These are phyloP conservation scores for Scheffersomyces illinoinensis DNA, from an alignment of 1,139 yeast genomes.

Conservation along the genomic window DNA sequence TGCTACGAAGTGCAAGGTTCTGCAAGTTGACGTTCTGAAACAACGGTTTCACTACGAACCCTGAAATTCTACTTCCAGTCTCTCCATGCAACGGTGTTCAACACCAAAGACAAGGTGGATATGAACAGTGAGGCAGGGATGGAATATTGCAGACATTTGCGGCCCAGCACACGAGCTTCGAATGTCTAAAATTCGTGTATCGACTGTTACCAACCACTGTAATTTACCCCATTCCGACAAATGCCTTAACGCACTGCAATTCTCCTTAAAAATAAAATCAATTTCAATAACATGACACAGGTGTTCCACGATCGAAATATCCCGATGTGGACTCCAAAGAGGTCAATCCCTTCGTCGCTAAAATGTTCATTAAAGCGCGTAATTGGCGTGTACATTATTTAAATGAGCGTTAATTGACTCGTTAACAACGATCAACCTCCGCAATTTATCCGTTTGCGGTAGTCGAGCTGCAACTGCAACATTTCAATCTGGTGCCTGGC, in stretches of 20 bases:
- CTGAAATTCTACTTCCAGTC: background rate
- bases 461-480: background rate
- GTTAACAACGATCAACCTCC: background rate
- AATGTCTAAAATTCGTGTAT: background rate
- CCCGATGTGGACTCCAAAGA: background rate
- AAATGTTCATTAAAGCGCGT: background rate
- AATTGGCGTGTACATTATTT: background rate
- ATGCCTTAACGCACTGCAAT: background rate
- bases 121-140: background rate
- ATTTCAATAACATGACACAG: background rate
- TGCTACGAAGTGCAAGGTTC: background rate
- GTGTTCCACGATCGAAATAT: background rate
- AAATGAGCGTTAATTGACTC: background rate
- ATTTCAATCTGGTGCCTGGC: background rate
- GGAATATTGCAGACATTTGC: background rate
- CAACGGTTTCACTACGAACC: background rate
- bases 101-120: background rate
- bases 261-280: background rate
- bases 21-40: background rate
- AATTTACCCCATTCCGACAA: background rate
- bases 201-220: background rate
- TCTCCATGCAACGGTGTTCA: background rate
- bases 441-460: background rate
- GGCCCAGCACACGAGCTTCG: background rate
- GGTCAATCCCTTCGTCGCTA: background rate